These are phyloP conservation scores for Martiniozyma abietophila DNA, from an alignment of 805 yeast genomes.

Conservation along the genomic window DNA sequence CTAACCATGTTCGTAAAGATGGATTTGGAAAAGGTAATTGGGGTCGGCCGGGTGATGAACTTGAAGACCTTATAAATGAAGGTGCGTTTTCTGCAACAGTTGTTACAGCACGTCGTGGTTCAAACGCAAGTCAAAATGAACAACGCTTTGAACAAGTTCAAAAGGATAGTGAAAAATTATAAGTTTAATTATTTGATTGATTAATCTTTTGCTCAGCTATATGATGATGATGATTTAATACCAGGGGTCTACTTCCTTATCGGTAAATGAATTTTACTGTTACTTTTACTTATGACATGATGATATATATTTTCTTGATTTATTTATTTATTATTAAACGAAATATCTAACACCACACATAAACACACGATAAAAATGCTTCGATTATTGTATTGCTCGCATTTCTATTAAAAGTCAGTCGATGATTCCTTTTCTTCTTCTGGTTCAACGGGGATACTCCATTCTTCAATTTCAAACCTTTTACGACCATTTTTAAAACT, in stretches of 20 bases:
- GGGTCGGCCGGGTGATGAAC: constrained; percentile 78
- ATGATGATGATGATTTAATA: too few species aligned
- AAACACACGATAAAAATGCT: too few species aligned
- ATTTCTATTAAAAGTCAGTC: too few species aligned
- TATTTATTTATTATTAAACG: background rate
- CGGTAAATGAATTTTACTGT: too few species aligned
- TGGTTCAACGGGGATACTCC: constrained; percentile 97
- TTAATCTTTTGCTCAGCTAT: too few species aligned
- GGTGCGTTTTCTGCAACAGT: constrained; percentile 45
- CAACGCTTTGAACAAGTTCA: constrained; percentile 22
- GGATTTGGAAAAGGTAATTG: constrained; percentile 87
- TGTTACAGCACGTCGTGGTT: constrained; percentile 40
- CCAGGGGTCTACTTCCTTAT: too few species aligned
- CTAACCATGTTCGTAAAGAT: constrained; percentile 67
- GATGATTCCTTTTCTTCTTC: constrained; percentile 27
- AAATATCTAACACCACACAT: too few species aligned
- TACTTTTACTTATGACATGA: background rate
- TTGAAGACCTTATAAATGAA: constrained; percentile 49
- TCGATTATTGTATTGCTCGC: too few species aligned
- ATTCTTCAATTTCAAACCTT: constrained; percentile 79
- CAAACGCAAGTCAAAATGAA: constrained; percentile 37
- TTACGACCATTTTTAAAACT: constrained; percentile 80
- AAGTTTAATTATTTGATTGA: too few species aligned
- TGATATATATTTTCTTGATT: background rate
- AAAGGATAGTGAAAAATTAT: constrained; percentile 6